phyloP scores from a whole-genome alignment of 2,329 filamentous ascomycete genomes.

The Penicillium sp. region DNA sequence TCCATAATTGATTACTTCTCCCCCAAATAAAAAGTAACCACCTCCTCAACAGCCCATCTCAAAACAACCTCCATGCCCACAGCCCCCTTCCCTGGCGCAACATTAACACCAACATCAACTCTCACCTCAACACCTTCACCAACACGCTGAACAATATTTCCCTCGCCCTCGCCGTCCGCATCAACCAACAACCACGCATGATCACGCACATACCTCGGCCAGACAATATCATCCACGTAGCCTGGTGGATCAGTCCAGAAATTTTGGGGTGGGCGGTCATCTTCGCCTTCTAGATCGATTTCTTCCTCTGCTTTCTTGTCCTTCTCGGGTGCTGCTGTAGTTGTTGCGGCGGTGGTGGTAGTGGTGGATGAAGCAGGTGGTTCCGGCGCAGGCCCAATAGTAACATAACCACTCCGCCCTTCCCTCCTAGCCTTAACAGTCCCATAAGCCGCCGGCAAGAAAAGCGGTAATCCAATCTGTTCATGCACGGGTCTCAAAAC shows the following conservation, averaged over 20 bases:
- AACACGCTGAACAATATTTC: constrained; percentile 42
- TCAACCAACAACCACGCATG: constrained; percentile 80
- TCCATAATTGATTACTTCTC: neutral
- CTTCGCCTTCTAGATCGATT: constrained; percentile 39
- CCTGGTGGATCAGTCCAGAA: constrained; percentile 96
- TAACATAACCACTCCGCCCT: constrained; percentile 54
- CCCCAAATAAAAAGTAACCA: constrained; percentile 54
- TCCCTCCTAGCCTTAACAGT: constrained; percentile 49
- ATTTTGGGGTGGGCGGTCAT: constrained; percentile 62
- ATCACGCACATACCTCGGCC: constrained; percentile 87
- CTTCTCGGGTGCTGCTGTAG: neutral
- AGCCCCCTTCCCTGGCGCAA: constrained; percentile 60
- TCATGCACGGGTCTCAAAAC: constrained; percentile 39
- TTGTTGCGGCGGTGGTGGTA: too few species aligned
- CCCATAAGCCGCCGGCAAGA: constrained; percentile 72
- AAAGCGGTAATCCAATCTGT: constrained; percentile 74
- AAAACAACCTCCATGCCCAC: constrained; percentile 67
- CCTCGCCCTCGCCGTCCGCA: constrained; percentile 62
- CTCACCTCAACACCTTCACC: constrained; percentile 28
- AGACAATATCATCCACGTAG: constrained; percentile 93
- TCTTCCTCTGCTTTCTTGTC: constrained; percentile 12
- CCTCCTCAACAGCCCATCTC: constrained; percentile 69
- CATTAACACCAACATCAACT: constrained; percentile 45
- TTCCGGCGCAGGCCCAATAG: constrained; percentile 48
- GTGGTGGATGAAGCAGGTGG: constrained; percentile 17